These are phyloP conservation scores for Fusarium begoniae DNA, from an alignment of 2,329 filamentous ascomycete genomes.

Conservation along the genomic window DNA sequence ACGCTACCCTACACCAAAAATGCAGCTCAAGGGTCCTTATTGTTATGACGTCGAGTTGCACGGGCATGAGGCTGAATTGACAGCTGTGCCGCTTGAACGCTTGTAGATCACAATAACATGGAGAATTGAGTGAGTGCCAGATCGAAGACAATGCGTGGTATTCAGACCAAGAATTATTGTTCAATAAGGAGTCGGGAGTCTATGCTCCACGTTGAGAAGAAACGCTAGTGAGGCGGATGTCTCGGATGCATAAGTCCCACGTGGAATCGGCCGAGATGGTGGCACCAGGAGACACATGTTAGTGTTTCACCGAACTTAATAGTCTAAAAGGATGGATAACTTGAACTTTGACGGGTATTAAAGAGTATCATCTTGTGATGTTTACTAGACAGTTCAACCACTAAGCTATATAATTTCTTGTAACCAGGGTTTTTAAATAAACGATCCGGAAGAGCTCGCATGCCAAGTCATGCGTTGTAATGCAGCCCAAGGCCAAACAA, in stretches of 20 bases:
- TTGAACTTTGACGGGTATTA: no score
- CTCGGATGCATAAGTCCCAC: constrained; percentile 25
- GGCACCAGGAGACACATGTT: constrained; percentile 5
- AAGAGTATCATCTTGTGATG: not conserved
- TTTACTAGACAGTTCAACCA: no score
- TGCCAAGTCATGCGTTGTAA: not conserved
- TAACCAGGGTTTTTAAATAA: not conserved
- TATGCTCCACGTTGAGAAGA: not conserved
- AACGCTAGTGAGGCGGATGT: constrained; percentile 2
- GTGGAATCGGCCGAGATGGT: constrained; percentile 32
- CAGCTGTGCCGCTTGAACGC: not conserved
- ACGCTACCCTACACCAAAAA: constrained; percentile 6
- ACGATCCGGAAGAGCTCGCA: not conserved
- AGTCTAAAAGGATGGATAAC: not conserved
- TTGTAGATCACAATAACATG: constrained; percentile 23
- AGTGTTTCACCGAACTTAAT: not conserved
- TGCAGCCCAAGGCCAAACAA: not conserved
- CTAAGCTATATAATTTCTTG: no score
- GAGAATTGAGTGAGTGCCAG: not conserved
- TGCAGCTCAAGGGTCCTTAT: not conserved
- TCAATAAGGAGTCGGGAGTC: not conserved
- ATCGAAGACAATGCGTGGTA: not conserved
- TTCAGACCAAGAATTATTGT: not conserved
- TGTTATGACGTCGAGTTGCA: constrained; percentile 14
- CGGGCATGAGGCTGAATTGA: constrained; percentile 14